phyloP scores from a whole-genome alignment of 176 grass and related monocot species.

The Triticum monococcum region DNA sequence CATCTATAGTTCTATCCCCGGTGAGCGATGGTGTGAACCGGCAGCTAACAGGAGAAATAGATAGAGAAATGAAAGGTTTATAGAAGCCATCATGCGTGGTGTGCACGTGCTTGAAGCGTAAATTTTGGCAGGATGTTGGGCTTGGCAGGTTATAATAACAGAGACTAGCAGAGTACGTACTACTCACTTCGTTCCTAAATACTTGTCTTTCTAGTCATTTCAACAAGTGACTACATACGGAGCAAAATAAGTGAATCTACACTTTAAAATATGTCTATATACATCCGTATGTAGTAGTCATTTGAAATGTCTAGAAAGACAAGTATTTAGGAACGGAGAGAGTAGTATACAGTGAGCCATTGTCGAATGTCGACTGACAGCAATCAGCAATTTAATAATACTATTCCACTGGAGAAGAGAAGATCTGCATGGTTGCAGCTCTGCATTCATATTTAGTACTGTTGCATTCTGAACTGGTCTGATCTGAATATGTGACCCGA shows the following conservation, averaged over 20 bases:
- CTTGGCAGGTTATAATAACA: neutral
- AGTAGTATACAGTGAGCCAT: too few relatives aligned
- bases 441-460: neutral
- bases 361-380: neutral
- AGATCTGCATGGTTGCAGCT: neutral
- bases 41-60: neutral
- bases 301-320: too few relatives aligned
- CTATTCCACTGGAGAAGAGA: too few relatives aligned
- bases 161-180: neutral
- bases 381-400: neutral
- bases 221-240: too few relatives aligned
- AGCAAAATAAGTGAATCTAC: too few relatives aligned
- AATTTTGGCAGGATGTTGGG: slow-evolving; percentile 2
- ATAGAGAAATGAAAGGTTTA: neutral
- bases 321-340: too few relatives aligned
- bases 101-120: neutral
- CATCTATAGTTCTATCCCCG: too few relatives aligned
- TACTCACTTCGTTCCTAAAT: too few relatives aligned
- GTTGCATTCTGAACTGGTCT: neutral
- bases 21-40: neutral
- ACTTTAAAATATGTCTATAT: too few relatives aligned
- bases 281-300: too few relatives aligned
- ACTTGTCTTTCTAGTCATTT: too few relatives aligned
- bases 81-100: neutral
- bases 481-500: neutral